Conservation (phyloP, 2,329 filamentous ascomycete genomes). For the Cryphonectria carpinicola region DNA sequence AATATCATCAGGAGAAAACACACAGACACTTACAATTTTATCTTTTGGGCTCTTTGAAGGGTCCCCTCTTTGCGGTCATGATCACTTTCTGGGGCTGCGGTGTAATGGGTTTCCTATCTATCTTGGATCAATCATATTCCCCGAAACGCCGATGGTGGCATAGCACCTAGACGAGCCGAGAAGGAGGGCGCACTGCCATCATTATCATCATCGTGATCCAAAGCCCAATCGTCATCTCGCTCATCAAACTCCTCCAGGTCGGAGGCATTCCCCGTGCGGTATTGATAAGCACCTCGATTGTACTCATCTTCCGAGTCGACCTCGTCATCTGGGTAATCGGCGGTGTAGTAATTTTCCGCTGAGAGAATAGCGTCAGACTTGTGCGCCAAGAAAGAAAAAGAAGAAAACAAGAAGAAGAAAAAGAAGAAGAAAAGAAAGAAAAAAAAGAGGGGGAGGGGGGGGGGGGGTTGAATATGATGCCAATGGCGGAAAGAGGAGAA, state of each 20-base stretch:
- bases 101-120: too few species aligned
- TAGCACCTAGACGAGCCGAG: constrained; percentile 32
- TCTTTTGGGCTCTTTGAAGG: not conserved
- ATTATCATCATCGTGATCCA: constrained; percentile 38
- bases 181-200: constrained; percentile 19
- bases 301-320: constrained; percentile 72
- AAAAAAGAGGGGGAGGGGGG: too few species aligned
- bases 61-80: not conserved
- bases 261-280: constrained; percentile 56
- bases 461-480: too few species aligned
- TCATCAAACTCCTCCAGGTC: constrained; percentile 59
- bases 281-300: constrained; percentile 58
- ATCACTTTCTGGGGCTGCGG: too few species aligned
- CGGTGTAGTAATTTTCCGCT: constrained; percentile 79
- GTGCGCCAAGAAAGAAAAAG: not conserved
- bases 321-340: constrained; percentile 82
- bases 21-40: not conserved
- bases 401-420: too few species aligned
- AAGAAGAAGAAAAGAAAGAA: too few species aligned
- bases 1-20: too few species aligned
- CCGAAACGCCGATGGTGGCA: constrained; percentile 29
- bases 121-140: constrained; percentile 1
- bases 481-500: not conserved
- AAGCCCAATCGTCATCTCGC: constrained; percentile 38
- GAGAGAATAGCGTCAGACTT: constrained; percentile 21